Base-by-base conservation (phyloP, 2,329 filamentous ascomycete genomes). In the Fusarium palustre region DNA sequence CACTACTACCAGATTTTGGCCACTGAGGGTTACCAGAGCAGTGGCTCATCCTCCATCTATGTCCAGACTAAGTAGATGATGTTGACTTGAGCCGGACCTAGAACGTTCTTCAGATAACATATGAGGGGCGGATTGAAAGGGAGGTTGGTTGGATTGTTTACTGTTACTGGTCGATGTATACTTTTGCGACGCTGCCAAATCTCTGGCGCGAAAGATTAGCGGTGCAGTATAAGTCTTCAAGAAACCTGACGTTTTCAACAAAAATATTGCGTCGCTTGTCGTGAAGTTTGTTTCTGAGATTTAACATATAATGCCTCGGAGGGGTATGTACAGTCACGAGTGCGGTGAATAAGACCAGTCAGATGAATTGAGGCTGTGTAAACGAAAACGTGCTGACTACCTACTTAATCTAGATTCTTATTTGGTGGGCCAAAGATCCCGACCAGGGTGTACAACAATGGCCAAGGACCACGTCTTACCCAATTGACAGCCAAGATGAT, bases 1-100 rank as follows among this genome's bases (percentile, higher is more conserved):
- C 59, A 63, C 33, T 63, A 63, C 24, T 63, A 63, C 3, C 59
- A 63, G 22, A 63, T 63, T 1, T 1, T 63, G 8, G 59, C 59
- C 2, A 63, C 59, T 7, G 59, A 63, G 58, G 59, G 59, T 16
- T 63, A 63, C 57, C 59, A 63, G 57, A 63, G 59, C 59, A 63
- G 59, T 4, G 59, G 59, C 9, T 62, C 47, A 2, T 62, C 59
- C 13, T 30, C 39, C 3, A 63, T 63, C 30, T 63, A 63, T 34
- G 59, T 62, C 12, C 59, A 63, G 47, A 63, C 59, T 1, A 22
- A 34, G 9, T 63, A 62, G 55, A 34, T 18, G 15, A 9, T 34
- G 15, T 18, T 34, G 33, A 34, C 7, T 8, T 24, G 7, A 34
- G 46, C 11, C n/a, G 12, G 11, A 39, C 2, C 11, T 5, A 2